Evolutionary conservation across 768 basidiomycete genomes (phyloP).

Genomic region (Amanita subjunquillea): DNA sequence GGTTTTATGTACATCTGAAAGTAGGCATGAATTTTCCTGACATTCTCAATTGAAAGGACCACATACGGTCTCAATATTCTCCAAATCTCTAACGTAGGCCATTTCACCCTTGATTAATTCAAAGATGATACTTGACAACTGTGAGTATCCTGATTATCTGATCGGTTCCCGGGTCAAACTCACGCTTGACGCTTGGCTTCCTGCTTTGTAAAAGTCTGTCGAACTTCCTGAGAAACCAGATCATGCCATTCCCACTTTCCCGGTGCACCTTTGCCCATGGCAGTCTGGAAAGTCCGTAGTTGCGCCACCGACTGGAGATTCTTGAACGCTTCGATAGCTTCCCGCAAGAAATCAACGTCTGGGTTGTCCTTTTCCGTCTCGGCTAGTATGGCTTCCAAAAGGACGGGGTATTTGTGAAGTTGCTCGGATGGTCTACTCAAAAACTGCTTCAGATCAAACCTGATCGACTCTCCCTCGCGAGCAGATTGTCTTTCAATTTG

Average conservation of each 20-base stretch:
- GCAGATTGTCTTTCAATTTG: conserved; percentile 33
- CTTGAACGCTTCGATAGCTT: conserved; percentile 76
- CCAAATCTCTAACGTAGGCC: conserved; percentile 91
- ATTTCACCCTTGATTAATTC: conserved; percentile 95
- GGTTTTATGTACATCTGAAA: conserved; percentile 75
- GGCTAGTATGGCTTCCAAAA: conserved; percentile 78
- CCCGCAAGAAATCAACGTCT: conserved; percentile 70
- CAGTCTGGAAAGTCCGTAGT: conserved; percentile 81
- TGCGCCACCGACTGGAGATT: conserved; percentile 74
- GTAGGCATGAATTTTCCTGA: not conserved
- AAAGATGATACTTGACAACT: conserved; percentile 63
- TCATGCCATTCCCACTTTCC: conserved; percentile 88
- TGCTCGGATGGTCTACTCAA: conserved; percentile 74
- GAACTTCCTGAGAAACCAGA: conserved; percentile 56
- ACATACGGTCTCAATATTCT: conserved; percentile 72
- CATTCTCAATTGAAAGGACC: not conserved
- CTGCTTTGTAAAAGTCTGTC: conserved; percentile 51
- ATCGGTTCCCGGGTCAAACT: not conserved
- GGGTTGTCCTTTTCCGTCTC: conserved; percentile 76
- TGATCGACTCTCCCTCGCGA: conserved; percentile 23
- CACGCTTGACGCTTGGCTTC: conserved; percentile 83
- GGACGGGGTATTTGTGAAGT: conserved; percentile 78
- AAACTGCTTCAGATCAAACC: conserved; percentile 67
- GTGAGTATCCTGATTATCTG: not conserved
- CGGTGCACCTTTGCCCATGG: conserved; percentile 73